Percentiles rank a stretch among this genome's conserved stretches.
These are phyloP conservation scores for Calonectria montana DNA, from an alignment of 2,329 filamentous ascomycete genomes.

Conservation along the genomic window DNA sequence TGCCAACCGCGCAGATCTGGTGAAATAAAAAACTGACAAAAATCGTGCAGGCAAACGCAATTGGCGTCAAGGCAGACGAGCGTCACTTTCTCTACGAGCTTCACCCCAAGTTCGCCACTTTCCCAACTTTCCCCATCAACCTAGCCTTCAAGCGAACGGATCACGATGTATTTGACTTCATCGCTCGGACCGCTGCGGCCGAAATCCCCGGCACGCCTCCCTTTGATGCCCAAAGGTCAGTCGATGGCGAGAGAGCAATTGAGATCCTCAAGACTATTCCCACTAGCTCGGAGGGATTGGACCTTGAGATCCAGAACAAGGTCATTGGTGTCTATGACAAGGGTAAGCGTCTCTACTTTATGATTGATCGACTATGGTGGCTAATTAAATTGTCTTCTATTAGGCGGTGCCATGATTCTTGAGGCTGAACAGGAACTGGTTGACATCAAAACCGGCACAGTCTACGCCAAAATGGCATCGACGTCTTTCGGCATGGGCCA, in stretches of 20 bases:
- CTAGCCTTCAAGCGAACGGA: conserved; percentile 58
- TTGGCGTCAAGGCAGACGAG: conserved; percentile 52
- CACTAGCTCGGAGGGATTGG: conserved; percentile 47
- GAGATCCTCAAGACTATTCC: conserved; percentile 52
- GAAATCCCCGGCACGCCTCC: conserved; percentile 53
- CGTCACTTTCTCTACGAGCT: conserved; percentile 58
- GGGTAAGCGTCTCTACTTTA: conserved; percentile 24
- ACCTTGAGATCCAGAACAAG: conserved; percentile 53
- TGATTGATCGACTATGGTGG: too few relatives aligned
- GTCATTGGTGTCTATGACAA: conserved; percentile 60
- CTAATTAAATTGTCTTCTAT: neutral
- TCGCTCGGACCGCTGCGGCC: conserved; percentile 47
- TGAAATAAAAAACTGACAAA: neutral
- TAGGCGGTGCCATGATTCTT: conserved; percentile 54
- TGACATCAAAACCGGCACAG: conserved; percentile 51
- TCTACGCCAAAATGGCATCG: conserved; percentile 52
- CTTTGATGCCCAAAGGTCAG: conserved; percentile 54
- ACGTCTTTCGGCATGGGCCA: conserved; percentile 58
- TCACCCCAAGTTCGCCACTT: conserved; percentile 55
- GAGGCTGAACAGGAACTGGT: conserved; percentile 54
- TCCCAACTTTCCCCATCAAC: conserved; percentile 60
- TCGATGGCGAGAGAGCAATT: conserved; percentile 56
- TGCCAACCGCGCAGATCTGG: neutral
- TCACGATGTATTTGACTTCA: conserved; percentile 57
- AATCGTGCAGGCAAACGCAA: conserved; percentile 49